Base-by-base conservation (phyloP, 345 rosid genomes). In the Noccaea bulbosa region DNA sequence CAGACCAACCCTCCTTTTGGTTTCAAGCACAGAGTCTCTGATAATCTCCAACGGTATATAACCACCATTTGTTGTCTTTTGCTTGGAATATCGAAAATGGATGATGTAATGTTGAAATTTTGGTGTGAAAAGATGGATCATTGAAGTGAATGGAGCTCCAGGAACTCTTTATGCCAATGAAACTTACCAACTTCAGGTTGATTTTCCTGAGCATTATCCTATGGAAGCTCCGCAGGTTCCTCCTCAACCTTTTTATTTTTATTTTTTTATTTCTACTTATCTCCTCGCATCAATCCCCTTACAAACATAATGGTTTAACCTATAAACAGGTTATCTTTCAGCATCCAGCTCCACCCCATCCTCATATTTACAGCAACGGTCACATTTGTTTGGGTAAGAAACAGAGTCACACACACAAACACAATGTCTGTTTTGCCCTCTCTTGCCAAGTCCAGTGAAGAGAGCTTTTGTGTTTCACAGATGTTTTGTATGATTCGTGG, bases 401-500 rank as follows among this genome's bases (percentile, higher is more conserved):
- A 49, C 6, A 39, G 14, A 45, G 4, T 12, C 9, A 14, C 7
- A 27, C 44, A 39, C 49, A 53, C 22, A 43, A 35, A 62, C 27
- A 14, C 67, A 34, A 43, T 14, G 46, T 16, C 39, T 49, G 44
- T 40, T 59, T 67, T 43, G 10, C n/a, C 1, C 54, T 52, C 47
- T 61, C 1, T 34, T 46, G 44, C 11, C 9, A 8, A 35, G 46
- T 59, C 41, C 35, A 22, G 0, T 57, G 37, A 46, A 11, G 35
- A 44, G 57, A 46, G 35, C 38, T 51, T 53, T 4, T 20, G 0
- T 44, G 48, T 39, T 34, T 43, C 7, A 4, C 58, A 92, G 99
- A 94, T 82, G 89, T 93, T 72, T 74, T 94, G 75, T 89, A 94
- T 61, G 99, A 94, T 80, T 94, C 99, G 16, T 94, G 99, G 99